Base-by-base conservation (phyloP, 1,139 yeast species). In the Pichia inconspicua region DNA sequence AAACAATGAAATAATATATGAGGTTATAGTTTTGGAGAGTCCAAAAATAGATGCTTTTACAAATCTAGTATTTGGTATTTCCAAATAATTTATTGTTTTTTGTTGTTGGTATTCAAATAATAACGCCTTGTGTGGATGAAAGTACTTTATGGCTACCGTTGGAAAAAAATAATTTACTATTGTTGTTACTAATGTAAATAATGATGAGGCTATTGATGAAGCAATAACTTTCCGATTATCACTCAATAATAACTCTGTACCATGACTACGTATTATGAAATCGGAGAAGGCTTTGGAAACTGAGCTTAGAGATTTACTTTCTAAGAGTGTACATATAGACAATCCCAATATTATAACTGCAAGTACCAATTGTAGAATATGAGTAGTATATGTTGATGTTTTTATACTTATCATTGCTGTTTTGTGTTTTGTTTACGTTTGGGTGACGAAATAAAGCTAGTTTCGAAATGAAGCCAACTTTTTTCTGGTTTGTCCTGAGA, bases 311-410 rank as follows among this genome's bases (percentile, higher is more conserved):
- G 41, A 32, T n/a, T 31, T 30, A 25, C 39, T 43, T n/a, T 40
- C 40, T 9, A 37, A 30, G 5, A 47, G 12, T 2, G 17, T 15
- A 19, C 41, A 34, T 8, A 42, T 30, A 2, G 46, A 25, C 9
- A 48, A 40, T 14, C 50, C 50, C 3, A 45, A 11, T 46, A 19
- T 53, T 47, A 17, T 51, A 25, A 9, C 58, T 50, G 34, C 50
- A 19, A 32, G 47, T 41, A 32, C 50, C 40, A 15, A 42, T 40
- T 44, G 55, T 88, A 43, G 31, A 25, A 30, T 30, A 12, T 30
- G 34, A 12, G 34, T 30, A 30, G n/a, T 30, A 12, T 30, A 30
- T 14, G 34, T 30, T 1, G n/a, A 9, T 30, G 34, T 11, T 12
- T 30, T 30, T 12, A 30, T 30, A 11, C n/a, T 30, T 11, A 30